phyloP scores from a whole-genome alignment of 176 grass and related monocot species.

The Musa troglodytarum region DNA sequence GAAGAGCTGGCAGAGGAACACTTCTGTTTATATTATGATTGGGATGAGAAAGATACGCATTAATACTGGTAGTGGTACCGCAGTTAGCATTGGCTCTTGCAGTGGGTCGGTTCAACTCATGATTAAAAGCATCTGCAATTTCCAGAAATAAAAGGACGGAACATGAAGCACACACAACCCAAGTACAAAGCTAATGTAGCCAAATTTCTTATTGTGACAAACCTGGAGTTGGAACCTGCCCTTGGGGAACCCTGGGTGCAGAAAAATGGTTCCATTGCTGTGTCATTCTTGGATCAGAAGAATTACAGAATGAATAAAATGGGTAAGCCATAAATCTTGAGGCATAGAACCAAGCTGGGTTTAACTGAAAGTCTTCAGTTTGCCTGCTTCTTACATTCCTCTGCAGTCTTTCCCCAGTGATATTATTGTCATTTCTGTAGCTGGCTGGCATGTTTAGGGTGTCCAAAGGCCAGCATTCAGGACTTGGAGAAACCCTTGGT shows the following conservation, averaged over 20 bases:
- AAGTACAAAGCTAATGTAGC: background rate
- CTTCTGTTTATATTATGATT: conserved; percentile 24
- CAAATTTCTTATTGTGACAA: background rate
- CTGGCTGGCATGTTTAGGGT: conserved; percentile 28
- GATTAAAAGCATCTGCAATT: conserved; percentile 8
- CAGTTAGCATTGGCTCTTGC: conserved; percentile 15
- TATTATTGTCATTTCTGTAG: conserved; percentile 20
- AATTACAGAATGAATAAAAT: conserved; percentile 27
- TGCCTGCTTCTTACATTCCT: conserved; percentile 58
- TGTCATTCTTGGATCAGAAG: conserved; percentile 16
- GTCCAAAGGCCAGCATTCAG: conserved; percentile 24
- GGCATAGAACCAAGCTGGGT: background rate
- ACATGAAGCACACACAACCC: background rate
- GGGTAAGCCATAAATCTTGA: background rate
- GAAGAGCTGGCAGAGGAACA: conserved; percentile 23
- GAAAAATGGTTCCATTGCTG: conserved; percentile 23
- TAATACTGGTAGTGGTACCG: background rate
- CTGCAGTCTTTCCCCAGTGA: conserved; percentile 32
- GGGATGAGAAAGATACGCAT: conserved; percentile 15
- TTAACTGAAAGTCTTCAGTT: background rate
- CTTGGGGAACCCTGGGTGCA: conserved; percentile 9
- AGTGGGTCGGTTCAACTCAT: background rate
- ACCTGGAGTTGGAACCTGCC: conserved; percentile 36
- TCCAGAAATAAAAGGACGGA: background rate
- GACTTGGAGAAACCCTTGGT: conserved; percentile 21